Conservation (phyloP, 345 rosid species). For the Populus euphratica region DNA sequence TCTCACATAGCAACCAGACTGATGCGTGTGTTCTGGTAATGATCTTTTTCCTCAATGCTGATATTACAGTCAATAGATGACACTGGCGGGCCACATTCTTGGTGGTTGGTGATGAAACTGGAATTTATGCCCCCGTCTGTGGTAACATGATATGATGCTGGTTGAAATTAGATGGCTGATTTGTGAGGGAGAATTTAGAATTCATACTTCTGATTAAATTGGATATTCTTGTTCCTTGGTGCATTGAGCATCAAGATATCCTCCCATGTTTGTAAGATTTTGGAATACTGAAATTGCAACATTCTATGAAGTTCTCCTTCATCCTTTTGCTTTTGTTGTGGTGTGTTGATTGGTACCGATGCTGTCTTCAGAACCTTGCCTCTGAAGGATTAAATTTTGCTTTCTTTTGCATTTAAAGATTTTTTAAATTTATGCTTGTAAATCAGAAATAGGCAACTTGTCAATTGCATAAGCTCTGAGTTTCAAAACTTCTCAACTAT, state of each 20-base stretch:
- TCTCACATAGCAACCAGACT: conserved; percentile 64
- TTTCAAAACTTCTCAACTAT: background rate
- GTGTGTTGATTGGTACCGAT: background rate
- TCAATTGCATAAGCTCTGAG: background rate
- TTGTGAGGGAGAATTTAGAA: background rate
- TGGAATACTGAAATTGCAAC: background rate
- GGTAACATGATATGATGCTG: background rate
- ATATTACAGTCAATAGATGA: background rate
- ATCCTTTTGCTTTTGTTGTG: background rate
- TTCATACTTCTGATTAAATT: background rate
- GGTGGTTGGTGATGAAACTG: background rate
- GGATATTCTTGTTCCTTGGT: no score
- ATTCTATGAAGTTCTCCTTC: background rate
- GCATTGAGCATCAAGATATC: background rate
- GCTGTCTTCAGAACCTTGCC: background rate
- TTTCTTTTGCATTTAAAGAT: background rate
- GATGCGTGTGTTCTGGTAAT: conserved; percentile 85
- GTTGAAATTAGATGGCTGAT: background rate
- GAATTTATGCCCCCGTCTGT: background rate
- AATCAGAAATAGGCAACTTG: background rate
- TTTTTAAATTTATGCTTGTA: no score
- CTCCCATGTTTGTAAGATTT: background rate
- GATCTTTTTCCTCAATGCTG: conserved; percentile 4
- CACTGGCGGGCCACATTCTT: background rate
- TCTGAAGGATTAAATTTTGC: background rate